Conservation (phyloP, 345 rosid genomes). For the thale cress (Arabidopsis thaliana) region DNA sequence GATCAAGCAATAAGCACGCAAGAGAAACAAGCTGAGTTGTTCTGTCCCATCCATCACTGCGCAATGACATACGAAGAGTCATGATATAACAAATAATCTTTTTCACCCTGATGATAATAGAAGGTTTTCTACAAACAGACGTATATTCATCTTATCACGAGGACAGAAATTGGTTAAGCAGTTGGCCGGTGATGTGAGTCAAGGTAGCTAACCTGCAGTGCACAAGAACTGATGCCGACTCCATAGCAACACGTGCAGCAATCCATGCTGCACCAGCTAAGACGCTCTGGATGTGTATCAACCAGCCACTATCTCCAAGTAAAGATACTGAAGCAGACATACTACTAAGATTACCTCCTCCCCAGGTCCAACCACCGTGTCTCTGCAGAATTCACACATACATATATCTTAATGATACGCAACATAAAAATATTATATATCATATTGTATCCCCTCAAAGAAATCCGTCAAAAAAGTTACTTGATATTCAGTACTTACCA, state of each 20-base stretch:
- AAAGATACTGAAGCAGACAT: constrained; percentile 99
- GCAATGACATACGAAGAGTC: constrained; percentile 36
- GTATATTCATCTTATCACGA: constrained; percentile 18
- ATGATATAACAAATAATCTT: constrained; percentile 20
- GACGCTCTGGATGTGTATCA: constrained; percentile 92
- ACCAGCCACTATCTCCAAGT: constrained; percentile 98
- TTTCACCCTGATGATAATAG: constrained; percentile 1
- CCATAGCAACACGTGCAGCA: constrained; percentile 90
- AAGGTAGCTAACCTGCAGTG: constrained; percentile 83
- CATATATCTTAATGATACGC: constrained; percentile 8
- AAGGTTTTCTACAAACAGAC: constrained; percentile 14
- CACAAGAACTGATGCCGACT: constrained; percentile 94
- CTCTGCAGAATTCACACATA: constrained; percentile 62
- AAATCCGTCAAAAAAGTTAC: constrained; percentile 11
- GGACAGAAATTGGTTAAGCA: constrained; percentile 8
- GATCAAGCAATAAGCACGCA: constrained; percentile 91
- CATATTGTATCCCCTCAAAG: not conserved
- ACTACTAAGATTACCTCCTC: constrained; percentile 97
- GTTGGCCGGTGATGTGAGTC: constrained; percentile 17
- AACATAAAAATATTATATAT: constrained; percentile 14
- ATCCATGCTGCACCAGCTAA: constrained; percentile 99
- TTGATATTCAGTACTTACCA: constrained; percentile 62
- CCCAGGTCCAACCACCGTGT: constrained; percentile 99
- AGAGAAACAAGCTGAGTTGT: constrained; percentile 95
- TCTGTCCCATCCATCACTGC: constrained; percentile 99